A percentile compares a stretch with the other conserved stretches of the same genome.
Evolutionary conservation across 345 rosid genomes (phyloP).

Genomic region (Brassica carinata): DNA sequence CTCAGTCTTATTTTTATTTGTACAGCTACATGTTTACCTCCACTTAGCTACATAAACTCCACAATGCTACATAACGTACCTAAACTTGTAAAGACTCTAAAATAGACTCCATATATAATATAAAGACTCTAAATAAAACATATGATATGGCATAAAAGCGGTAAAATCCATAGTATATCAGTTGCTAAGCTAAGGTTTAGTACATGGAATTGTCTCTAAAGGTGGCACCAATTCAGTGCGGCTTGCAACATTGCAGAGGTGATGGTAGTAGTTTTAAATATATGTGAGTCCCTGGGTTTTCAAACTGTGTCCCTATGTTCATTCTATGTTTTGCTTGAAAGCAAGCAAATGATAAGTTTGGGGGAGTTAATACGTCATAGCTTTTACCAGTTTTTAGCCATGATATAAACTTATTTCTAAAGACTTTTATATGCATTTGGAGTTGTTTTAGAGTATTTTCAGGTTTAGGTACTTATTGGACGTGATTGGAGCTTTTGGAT

Average conservation of each 20-base stretch:
- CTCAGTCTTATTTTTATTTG: no score
- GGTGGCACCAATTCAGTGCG: not conserved
- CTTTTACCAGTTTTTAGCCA: not conserved
- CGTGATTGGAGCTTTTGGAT: not conserved
- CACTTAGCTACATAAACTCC: no score
- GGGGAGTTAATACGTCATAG: not conserved
- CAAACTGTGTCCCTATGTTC: not conserved
- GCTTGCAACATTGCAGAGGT: not conserved
- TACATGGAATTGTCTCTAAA: not conserved
- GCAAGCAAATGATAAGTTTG: not conserved
- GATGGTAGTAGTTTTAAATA: not conserved
- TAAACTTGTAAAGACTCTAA: no score
- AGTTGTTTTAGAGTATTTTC: not conserved
- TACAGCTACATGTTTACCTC: no score
- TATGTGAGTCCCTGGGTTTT: not conserved
- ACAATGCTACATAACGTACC: no score
- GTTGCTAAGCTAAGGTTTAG: not conserved
- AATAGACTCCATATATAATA: no score
- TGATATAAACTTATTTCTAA: not conserved
- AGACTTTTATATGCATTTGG: not conserved
- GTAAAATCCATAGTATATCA: no score
- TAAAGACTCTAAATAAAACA: no score
- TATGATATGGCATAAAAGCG: no score
- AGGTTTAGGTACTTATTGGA: not conserved
- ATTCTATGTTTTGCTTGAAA: not conserved